Percentiles rank a stretch among this genome's conserved stretches.
These are phyloP conservation scores for Cystofilobasidium bisporidii DNA, from an alignment of 768 basidiomycete species.

Conservation along the genomic window DNA sequence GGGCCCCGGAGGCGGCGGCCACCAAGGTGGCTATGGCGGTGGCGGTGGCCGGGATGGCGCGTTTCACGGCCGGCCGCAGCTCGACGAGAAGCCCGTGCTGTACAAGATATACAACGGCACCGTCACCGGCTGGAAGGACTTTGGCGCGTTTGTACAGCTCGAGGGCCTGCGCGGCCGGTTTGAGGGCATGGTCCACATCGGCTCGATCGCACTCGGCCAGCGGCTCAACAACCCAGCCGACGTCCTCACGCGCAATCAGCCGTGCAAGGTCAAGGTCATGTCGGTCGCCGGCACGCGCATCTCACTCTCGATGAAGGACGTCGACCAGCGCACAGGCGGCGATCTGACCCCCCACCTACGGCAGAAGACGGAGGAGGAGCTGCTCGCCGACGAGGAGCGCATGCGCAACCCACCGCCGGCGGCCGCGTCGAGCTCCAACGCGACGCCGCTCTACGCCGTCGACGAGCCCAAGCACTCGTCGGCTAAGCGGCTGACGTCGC, in stretches of 20 bases:
- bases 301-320: slow-evolving; percentile 94
- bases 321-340: slow-evolving; percentile 77
- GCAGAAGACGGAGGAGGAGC: slow-evolving; percentile 86
- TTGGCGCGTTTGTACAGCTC: slow-evolving; percentile 84
- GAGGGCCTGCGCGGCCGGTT: slow-evolving; percentile 76
- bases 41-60: slow-evolving; percentile 38
- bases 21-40: slow-evolving; percentile 42
- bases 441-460: slow-evolving; percentile 54
- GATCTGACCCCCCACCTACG: slow-evolving; percentile 91
- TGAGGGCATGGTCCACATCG: slow-evolving; percentile 98
- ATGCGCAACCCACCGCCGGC: slow-evolving; percentile 50
- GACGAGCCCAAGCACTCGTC: slow-evolving; percentile 53
- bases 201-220: slow-evolving; percentile 70
- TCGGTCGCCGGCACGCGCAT: slow-evolving; percentile 72
- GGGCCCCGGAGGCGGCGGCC: slow-evolving; percentile 39
- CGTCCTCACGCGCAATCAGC: slow-evolving; percentile 69
- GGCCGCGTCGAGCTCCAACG: slow-evolving; percentile 72
- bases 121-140: slow-evolving; percentile 79
- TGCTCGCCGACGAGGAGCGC: slow-evolving; percentile 60
- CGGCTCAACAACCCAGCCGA: slow-evolving; percentile 82
- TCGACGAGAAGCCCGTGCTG: slow-evolving; percentile 75
- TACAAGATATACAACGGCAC: slow-evolving; percentile 92
- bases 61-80: slow-evolving; percentile 33
- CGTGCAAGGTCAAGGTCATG: slow-evolving; percentile 94
- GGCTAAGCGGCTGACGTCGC: slow-evolving; percentile 83